phyloP scores from a whole-genome alignment of 2,329 filamentous ascomycete genomes.

The Keithomyces neogunnii region DNA sequence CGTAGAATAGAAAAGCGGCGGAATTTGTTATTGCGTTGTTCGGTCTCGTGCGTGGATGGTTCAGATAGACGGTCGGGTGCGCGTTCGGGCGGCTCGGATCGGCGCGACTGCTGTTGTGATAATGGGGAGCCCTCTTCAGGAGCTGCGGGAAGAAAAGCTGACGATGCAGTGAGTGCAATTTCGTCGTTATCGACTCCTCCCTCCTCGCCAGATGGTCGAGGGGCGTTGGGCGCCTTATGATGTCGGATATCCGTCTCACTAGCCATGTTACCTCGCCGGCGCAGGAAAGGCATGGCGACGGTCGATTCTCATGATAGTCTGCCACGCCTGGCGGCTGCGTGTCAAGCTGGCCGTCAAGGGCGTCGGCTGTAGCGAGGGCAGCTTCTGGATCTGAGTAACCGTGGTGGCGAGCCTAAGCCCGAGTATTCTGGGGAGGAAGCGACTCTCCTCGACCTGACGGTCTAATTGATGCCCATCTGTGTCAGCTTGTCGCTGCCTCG shows the following conservation, averaged over 20 bases:
- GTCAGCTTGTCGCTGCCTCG: background rate
- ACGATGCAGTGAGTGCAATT: conserved; percentile 7
- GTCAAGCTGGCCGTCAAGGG: background rate
- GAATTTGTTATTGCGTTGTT: conserved; percentile 34
- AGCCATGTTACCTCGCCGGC: conserved; percentile 51
- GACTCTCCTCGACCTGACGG: background rate
- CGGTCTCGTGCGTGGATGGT: conserved; percentile 24
- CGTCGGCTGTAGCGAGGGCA: background rate
- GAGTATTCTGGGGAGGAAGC: background rate
- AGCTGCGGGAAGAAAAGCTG: conserved; percentile 6
- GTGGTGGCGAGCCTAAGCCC: background rate
- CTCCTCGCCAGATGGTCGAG: conserved; percentile 20
- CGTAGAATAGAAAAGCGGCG: conserved; percentile 64
- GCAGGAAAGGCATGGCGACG: conserved; percentile 50
- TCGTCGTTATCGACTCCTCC: conserved; percentile 12
- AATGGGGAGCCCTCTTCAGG: conserved; percentile 9
- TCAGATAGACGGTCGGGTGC: conserved; percentile 28
- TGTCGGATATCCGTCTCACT: conserved; percentile 52
- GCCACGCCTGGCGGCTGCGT: conserved; percentile 9
- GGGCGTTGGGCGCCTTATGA: conserved; percentile 31
- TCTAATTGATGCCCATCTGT: background rate
- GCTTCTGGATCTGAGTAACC: background rate
- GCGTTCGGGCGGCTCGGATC: conserved; percentile 37
- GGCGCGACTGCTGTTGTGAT: conserved; percentile 15
- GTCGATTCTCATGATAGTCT: conserved; percentile 28